Evolutionary conservation across 768 basidiomycete species (phyloP), one percentile per base, ranked within the genome.

Genomic region (Tricholoma furcatifolium): DNA sequence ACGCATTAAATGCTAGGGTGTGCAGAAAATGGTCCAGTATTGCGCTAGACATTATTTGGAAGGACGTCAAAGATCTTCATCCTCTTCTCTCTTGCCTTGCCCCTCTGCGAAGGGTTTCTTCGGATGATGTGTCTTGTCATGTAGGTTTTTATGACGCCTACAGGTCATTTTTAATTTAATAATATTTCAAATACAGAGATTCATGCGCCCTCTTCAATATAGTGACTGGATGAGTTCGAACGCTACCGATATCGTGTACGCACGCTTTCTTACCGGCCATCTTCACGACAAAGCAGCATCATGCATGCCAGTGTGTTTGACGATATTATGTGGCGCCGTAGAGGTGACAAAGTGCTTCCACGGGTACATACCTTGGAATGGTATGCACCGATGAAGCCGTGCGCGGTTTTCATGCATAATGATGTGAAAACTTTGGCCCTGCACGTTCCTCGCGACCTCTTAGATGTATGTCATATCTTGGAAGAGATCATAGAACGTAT

Each of bases 11-110:
- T 46, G 83, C 80, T 2, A 66, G 68, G 23, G 82, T 85, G 27
- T 27, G 27, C 27, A 27, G 7, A 27, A 27, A 54, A 42, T 87
- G 85, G 85, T 81, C 79, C 1, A 74, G 80, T 10, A 65, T 81
- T 20, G 80, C 83, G 1, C 64, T 86, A 50, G 79, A 84, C 60
- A 59, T 68, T 17, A 61, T 86, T 0, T 87, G 85, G 85, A 72
- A 67, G 47, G 74, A 82, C 2, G 75, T 85, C 7, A 65, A 72
- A 46, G 72, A 79, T 54, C 63, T 82, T 1, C 48, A 66, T 30
- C 68, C 66, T 9, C 68, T 87, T 6, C 78, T 86, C 55, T 58
- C 64, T 11, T 51, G 83, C 3, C 72, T 87, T 8, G 75, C 74
- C 10, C 81, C 27, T 27, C 82, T 0, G 27, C 3, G 7, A 3